These are phyloP conservation scores for Clitoria ternatea DNA, from an alignment of 306 rosid species.

Conservation along the genomic window DNA sequence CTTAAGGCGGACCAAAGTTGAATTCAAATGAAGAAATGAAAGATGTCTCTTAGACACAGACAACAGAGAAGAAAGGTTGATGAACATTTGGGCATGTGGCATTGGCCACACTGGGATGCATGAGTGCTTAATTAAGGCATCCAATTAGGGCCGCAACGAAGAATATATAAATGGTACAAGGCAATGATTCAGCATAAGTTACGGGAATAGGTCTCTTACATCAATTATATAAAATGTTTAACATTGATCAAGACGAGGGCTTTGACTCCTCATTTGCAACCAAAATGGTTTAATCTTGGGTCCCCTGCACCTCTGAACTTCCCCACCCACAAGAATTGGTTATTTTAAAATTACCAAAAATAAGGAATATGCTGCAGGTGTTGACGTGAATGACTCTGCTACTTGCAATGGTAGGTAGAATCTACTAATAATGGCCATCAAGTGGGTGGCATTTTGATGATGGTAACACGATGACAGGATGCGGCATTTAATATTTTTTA, in stretches of 20 bases:
- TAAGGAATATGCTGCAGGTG: slow-evolving; percentile 22
- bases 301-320: background rate
- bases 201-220: slow-evolving; percentile 15
- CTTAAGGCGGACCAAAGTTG: background rate
- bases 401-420: slow-evolving; percentile 30
- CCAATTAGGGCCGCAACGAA: background rate
- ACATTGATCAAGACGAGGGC: slow-evolving; percentile 2
- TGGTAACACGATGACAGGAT: slow-evolving; percentile 10
- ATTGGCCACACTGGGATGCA: background rate
- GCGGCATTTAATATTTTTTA: too few relatives aligned
- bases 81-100: slow-evolving; percentile 15
- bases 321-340: background rate
- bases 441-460: slow-evolving; percentile 29
- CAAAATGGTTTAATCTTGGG: slow-evolving; percentile 8
- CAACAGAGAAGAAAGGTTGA: background rate
- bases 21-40: background rate
- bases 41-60: background rate
- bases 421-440: slow-evolving; percentile 26
- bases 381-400: slow-evolving; percentile 15
- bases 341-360: background rate
- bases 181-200: slow-evolving; percentile 32
- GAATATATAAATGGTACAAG: background rate
- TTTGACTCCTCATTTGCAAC: background rate
- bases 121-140: slow-evolving; percentile 16
- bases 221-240: background rate